These are phyloP conservation scores for Stephania japonica DNA, from an alignment of 164 flowering plant genomes.

Conservation along the genomic window DNA sequence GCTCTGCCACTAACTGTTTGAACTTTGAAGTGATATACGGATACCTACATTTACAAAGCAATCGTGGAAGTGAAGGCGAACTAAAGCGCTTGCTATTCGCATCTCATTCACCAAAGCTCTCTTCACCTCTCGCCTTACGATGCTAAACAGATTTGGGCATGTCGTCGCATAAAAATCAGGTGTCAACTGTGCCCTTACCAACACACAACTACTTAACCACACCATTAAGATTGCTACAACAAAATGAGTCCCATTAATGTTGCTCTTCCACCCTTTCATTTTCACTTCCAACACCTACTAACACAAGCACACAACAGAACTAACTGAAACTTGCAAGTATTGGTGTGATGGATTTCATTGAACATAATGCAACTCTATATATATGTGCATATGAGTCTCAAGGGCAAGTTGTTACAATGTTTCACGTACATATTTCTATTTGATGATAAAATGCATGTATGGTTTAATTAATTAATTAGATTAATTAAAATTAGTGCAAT, in stretches of 20 bases:
- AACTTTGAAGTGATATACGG: too few relatives aligned
- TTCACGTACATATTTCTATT: background rate
- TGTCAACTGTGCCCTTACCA: conserved; percentile 41
- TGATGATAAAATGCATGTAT: background rate
- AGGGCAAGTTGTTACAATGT: background rate
- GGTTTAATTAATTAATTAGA: too few relatives aligned
- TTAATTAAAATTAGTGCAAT: background rate
- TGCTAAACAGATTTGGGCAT: conserved; percentile 41
- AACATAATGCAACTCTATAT: too few relatives aligned
- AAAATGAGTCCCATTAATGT: background rate
- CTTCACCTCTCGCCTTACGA: conserved; percentile 38
- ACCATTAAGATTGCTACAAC: conserved; percentile 13
- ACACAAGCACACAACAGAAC: background rate
- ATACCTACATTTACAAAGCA: conserved; percentile 78
- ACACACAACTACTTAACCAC: conserved; percentile 10
- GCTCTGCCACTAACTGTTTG: too few relatives aligned
- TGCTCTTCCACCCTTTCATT: conserved; percentile 18
- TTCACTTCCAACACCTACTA: background rate
- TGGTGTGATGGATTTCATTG: too few relatives aligned
- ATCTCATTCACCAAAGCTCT: conserved; percentile 51
- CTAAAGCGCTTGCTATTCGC: conserved; percentile 69
- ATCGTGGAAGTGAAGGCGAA: conserved; percentile 91
- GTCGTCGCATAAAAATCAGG: conserved; percentile 36
- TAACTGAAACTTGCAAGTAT: background rate
- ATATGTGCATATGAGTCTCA: too few relatives aligned